Percentiles rank a stretch among this genome's conserved stretches.
phyloP scores from a whole-genome alignment of 164 flowering plant genomes.

The Nymphaea colorata region DNA sequence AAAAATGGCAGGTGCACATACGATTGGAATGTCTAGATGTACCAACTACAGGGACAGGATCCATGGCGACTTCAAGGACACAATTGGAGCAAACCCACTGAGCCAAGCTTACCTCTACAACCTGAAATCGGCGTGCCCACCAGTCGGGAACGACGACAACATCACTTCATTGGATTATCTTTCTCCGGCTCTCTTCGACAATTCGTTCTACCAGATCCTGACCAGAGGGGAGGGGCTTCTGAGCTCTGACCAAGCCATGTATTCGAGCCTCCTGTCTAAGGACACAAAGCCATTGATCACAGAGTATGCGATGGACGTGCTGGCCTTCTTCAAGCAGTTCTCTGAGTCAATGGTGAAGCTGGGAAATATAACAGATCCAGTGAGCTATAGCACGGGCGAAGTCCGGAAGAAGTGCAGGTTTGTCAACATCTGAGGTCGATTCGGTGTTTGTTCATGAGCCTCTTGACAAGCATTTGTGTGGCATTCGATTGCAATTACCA shows the following conservation, averaged over 20 bases:
- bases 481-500: too few relatives aligned
- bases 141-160: constrained; percentile 26
- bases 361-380: constrained; percentile 66
- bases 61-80: constrained; percentile 50
- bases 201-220: constrained; percentile 59
- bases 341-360: constrained; percentile 90
- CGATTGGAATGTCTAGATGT: constrained; percentile 86
- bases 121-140: constrained; percentile 49
- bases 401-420: constrained; percentile 84
- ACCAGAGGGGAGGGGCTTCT: constrained; percentile 70
- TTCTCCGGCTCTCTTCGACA: constrained; percentile 71
- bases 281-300: constrained; percentile 48
- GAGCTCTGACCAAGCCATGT: constrained; percentile 81
- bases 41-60: constrained; percentile 53
- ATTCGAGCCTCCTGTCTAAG: constrained; percentile 49
- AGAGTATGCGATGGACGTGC: constrained; percentile 46
- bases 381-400: constrained; percentile 56
- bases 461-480: too few relatives aligned
- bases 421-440: constrained; percentile 34
- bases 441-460: not conserved
- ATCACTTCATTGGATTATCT: constrained; percentile 59
- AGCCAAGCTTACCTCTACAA: constrained; percentile 32
- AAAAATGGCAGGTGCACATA: constrained; percentile 57
- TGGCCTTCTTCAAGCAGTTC: constrained; percentile 78
- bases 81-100: constrained; percentile 25